Evolutionary conservation across 192 early-diverging fungal species (phyloP).

Genomic region (Dispira parvispora): DNA sequence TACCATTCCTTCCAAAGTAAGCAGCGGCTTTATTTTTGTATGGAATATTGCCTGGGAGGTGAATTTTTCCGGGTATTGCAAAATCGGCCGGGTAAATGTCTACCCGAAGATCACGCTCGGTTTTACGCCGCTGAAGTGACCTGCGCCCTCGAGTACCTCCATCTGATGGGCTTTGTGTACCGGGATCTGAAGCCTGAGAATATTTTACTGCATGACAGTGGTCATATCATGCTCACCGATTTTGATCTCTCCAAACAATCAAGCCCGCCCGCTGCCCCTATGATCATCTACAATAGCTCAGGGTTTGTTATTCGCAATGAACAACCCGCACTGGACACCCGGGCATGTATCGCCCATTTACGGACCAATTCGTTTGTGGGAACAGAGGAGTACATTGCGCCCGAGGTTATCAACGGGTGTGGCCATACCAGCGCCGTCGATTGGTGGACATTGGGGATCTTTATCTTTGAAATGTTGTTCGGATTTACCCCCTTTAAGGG

Average conservation of each 20-base stretch:
- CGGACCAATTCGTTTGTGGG: slow-evolving; percentile 98
- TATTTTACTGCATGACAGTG: slow-evolving; percentile 84
- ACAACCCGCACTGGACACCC: slow-evolving; percentile 70
- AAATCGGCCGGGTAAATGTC: slow-evolving; percentile 68
- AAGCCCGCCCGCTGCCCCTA: slow-evolving; percentile 56
- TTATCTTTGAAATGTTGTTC: slow-evolving; percentile 98
- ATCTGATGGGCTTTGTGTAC: slow-evolving; percentile 93
- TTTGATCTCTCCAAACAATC: slow-evolving; percentile 98
- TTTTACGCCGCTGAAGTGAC: slow-evolving; percentile 98
- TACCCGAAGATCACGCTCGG: slow-evolving; percentile 76
- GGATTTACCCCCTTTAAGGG: slow-evolving; percentile 98
- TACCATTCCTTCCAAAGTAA: slow-evolving; percentile 83
- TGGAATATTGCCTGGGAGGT: slow-evolving; percentile 79
- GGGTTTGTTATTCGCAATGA: slow-evolving; percentile 36
- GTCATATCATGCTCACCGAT: slow-evolving; percentile 97
- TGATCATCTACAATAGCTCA: slow-evolving; percentile 37
- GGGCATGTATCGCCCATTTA: slow-evolving; percentile 65
- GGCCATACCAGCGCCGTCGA: slow-evolving; percentile 91
- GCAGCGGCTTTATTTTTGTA: slow-evolving; percentile 72
- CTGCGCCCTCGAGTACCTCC: slow-evolving; percentile 87
- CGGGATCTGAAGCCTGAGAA: slow-evolving; percentile 97
- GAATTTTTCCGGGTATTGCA: slow-evolving; percentile 85
- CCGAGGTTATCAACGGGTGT: slow-evolving; percentile 90
- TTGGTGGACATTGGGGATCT: slow-evolving; percentile 98
- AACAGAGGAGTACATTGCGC: slow-evolving; percentile 98